These are phyloP conservation scores for Pyrenophora graminea DNA, from an alignment of 2,329 filamentous ascomycete species.

Conservation along the genomic window DNA sequence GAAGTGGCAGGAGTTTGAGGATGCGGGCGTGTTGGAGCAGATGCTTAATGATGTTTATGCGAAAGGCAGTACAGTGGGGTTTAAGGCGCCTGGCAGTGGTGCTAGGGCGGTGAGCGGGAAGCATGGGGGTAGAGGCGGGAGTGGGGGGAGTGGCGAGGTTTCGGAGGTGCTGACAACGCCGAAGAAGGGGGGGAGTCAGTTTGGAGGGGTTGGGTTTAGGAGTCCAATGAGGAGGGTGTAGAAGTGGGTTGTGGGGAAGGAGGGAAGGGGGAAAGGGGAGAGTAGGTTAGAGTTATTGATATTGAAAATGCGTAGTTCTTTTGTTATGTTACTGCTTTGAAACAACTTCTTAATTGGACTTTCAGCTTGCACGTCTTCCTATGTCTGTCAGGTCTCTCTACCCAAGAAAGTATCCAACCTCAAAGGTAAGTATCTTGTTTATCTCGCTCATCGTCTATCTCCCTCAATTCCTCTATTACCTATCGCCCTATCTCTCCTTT, in stretches of 20 bases:
- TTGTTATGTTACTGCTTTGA: no score
- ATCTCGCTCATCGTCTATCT: background rate
- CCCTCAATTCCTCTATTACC: no score
- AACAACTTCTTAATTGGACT: no score
- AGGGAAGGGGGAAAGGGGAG: background rate
- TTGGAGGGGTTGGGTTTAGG: constrained; percentile 44
- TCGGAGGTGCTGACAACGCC: constrained; percentile 61
- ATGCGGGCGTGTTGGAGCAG: constrained; percentile 79
- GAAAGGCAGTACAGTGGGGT: constrained; percentile 60
- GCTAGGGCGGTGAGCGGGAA: constrained; percentile 9
- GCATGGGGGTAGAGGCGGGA: constrained; percentile 7
- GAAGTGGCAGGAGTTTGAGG: constrained; percentile 87
- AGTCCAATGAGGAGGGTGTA: constrained; percentile 34
- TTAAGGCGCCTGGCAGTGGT: constrained; percentile 41
- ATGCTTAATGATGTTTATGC: constrained; percentile 87
- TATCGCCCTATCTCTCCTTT: no score
- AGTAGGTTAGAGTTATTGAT: no score
- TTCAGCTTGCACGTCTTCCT: no score
- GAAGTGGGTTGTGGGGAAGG: no score
- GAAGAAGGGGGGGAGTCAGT: constrained; percentile 47
- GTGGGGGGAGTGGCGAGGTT: constrained; percentile 54
- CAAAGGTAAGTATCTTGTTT: background rate
- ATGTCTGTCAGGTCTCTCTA: no score
- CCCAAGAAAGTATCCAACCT: no score
- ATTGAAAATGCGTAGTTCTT: no score